Evolutionary conservation across 495 filamentous ascomycete genomes (phyloP).

Genomic region (Talaromyces trachyspermus): DNA sequence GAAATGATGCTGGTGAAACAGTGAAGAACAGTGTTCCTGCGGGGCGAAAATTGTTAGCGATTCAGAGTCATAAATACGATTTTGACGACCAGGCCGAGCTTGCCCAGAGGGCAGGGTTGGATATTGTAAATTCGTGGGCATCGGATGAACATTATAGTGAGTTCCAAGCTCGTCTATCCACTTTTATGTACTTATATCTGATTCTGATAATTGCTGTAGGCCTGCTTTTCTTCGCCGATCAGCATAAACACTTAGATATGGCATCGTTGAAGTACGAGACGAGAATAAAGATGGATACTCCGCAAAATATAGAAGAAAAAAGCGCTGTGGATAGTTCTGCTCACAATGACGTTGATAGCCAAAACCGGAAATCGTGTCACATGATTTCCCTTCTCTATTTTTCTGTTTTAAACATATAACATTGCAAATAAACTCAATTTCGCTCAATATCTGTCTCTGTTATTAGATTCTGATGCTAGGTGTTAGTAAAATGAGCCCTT

Average conservation of each 20-base stretch:
- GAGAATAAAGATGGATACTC: too few relatives aligned
- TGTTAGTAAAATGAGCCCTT: too few relatives aligned
- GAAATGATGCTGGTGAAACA: not conserved
- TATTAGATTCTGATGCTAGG: too few relatives aligned
- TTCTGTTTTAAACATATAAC: not conserved
- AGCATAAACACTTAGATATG: too few relatives aligned
- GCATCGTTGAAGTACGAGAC: too few relatives aligned
- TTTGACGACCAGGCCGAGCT: not conserved
- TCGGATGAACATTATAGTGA: not conserved
- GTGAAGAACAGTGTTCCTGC: not conserved
- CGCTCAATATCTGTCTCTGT: too few relatives aligned
- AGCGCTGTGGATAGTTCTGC: too few relatives aligned
- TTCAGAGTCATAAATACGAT: constrained; percentile 6
- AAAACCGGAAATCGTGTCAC: not conserved
- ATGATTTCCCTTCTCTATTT: too few relatives aligned
- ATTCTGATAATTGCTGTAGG: too few relatives aligned
- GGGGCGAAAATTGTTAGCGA: not conserved
- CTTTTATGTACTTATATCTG: too few relatives aligned
- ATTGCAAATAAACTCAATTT: not conserved
- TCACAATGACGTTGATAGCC: not conserved
- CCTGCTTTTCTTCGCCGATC: not conserved
- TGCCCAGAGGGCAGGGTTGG: not conserved
- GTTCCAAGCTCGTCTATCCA: too few relatives aligned
- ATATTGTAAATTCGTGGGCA: not conserved
- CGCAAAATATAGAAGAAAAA: too few relatives aligned